A percentile compares a stretch with the other conserved stretches of the same genome.
phyloP scores from a whole-genome alignment of 1,139 yeast species.

The Diutina scorzettiae region DNA sequence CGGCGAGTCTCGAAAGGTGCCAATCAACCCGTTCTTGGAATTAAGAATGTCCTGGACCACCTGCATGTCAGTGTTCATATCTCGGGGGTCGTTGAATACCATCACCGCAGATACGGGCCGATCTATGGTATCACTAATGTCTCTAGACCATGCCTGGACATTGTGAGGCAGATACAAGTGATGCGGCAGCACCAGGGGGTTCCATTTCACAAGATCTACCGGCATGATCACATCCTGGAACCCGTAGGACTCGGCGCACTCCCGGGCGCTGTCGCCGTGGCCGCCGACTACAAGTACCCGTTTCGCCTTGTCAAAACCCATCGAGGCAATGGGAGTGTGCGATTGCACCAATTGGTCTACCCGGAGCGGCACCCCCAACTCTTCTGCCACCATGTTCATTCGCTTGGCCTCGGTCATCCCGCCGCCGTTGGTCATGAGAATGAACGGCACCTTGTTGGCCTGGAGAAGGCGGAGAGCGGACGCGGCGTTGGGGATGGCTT shows the following conservation, averaged over 20 bases:
- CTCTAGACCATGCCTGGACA: conserved; percentile 31
- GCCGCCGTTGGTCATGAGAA: conserved; percentile 87
- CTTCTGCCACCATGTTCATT: conserved; percentile 41
- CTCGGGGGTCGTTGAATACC: conserved; percentile 87
- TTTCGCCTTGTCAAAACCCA: conserved; percentile 28
- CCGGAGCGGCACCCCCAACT: conserved; percentile 37
- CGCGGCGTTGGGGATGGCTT: conserved; percentile 56
- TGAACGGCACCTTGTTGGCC: conserved; percentile 56
- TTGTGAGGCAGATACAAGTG: conserved; percentile 42
- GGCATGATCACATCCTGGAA: conserved; percentile 70
- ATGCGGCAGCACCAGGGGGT: conserved; percentile 64
- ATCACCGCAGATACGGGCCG: conserved; percentile 64
- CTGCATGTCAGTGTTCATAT: conserved; percentile 79
- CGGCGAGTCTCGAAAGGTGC: conserved; percentile 37
- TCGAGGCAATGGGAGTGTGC: conserved; percentile 79
- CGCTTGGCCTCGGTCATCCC: conserved; percentile 63
- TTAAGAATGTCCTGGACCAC: conserved; percentile 61
- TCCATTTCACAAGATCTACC: conserved; percentile 49
- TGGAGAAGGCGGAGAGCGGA: conserved; percentile 51
- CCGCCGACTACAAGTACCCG: conserved; percentile 82
- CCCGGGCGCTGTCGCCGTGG: conserved; percentile 52
- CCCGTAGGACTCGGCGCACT: conserved; percentile 71
- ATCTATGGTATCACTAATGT: conserved; percentile 10
- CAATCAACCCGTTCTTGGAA: conserved; percentile 51
- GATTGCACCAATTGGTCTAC: conserved; percentile 71